Percentiles rank a stretch among this genome's conserved stretches.
Conservation (phyloP, 495 filamentous ascomycete genomes). For the Lasiosphaeria miniovina region DNA sequence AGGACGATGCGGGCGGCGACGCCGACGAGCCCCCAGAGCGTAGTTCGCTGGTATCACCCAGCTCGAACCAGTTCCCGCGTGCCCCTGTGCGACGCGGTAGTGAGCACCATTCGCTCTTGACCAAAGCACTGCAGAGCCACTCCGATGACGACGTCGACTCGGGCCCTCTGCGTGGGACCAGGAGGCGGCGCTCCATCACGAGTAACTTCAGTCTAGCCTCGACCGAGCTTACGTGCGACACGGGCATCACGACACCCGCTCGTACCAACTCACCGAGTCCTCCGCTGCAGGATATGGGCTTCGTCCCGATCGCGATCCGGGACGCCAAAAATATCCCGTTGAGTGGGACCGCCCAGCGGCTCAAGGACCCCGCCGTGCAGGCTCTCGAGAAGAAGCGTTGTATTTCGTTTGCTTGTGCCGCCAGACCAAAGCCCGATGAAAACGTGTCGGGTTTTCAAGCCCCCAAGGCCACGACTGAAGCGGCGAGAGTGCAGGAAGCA, state of each 20-base stretch:
- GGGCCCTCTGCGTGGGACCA: constrained; percentile 12
- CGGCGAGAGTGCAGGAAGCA: constrained; percentile 28
- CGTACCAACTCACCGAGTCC: constrained; percentile 86
- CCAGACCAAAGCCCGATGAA: constrained; percentile 37
- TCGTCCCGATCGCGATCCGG: constrained; percentile 18
- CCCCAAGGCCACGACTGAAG: constrained; percentile 20
- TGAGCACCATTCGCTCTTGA: constrained; percentile 73
- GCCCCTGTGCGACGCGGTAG: constrained; percentile 38
- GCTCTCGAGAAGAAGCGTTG: constrained; percentile 63
- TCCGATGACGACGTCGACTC: constrained; percentile 51
- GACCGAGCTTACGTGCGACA: constrained; percentile 88
- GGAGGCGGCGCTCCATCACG: constrained; percentile 65
- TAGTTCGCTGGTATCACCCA: constrained; percentile 13
- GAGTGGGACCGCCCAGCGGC: constrained; percentile 14
- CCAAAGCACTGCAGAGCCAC: constrained; percentile 67
- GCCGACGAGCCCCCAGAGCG: constrained; percentile 35
- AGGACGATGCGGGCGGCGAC: constrained; percentile 37
- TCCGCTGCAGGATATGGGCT: constrained; percentile 50
- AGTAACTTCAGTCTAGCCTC: constrained; percentile 76
- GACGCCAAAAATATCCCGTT: constrained; percentile 12
- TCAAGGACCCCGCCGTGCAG: constrained; percentile 31
- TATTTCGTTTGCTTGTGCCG: constrained; percentile 86
- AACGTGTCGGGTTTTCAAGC: constrained; percentile 26
- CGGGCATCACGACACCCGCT: constrained; percentile 86
- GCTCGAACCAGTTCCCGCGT: constrained; percentile 38